Evolutionary conservation across 75 land plant genomes (phyloP).

Genomic region (Azolla pinnata): DNA sequence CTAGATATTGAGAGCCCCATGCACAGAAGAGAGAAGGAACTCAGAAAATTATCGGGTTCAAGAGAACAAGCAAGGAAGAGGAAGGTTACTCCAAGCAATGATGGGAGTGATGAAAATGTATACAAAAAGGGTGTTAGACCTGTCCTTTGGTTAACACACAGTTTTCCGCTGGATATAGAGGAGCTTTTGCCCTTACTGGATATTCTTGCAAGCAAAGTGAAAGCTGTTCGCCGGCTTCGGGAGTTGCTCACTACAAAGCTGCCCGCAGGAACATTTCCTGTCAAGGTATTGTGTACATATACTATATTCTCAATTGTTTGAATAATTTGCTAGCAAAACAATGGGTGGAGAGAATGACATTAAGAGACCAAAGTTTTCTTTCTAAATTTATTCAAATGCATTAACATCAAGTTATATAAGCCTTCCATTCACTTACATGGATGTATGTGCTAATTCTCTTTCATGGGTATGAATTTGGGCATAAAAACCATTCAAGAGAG

Average conservation of each 20-base stretch:
- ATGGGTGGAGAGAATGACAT: too few species aligned
- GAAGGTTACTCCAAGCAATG: background rate
- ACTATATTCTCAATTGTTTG: too few species aligned
- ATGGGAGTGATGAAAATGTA: background rate
- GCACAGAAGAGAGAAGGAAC: background rate
- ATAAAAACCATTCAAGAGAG: too few species aligned
- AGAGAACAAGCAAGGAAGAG: conserved; percentile 8
- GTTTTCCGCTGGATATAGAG: conserved; percentile 65
- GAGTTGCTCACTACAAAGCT: conserved; percentile 80
- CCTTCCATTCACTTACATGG: too few species aligned
- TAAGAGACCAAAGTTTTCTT: too few species aligned
- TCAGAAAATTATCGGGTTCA: conserved; percentile 1
- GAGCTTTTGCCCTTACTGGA: conserved; percentile 72
- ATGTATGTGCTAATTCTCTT: too few species aligned
- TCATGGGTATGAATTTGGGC: too few species aligned
- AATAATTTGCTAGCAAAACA: background rate
- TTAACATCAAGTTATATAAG: too few species aligned
- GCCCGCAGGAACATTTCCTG: conserved; percentile 80
- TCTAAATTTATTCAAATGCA: too few species aligned
- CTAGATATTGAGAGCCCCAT: background rate
- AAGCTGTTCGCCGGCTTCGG: conserved; percentile 58
- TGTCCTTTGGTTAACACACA: conserved; percentile 59
- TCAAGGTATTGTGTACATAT: conserved; percentile 52
- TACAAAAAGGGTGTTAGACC: conserved; percentile 15
- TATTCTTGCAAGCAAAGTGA: conserved; percentile 64